phyloP scores from a whole-genome alignment of 305 asterid genomes.

The Fraxinus latifolia region DNA sequence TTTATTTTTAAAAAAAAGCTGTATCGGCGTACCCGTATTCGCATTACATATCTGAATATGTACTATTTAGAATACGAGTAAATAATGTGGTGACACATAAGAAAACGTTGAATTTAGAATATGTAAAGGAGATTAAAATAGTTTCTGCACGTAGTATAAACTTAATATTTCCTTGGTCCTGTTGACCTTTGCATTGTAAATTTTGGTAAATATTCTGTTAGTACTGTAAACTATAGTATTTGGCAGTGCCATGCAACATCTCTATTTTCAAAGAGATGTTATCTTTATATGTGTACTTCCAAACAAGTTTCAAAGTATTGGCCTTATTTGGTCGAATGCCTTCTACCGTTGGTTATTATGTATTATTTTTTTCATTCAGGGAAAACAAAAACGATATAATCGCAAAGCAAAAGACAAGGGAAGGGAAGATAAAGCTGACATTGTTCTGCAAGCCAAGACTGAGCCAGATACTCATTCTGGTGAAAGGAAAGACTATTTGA shows the following conservation, averaged over 20 bases:
- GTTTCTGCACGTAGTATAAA: background rate
- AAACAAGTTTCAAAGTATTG: background rate
- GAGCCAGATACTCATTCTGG: slow-evolving; percentile 44
- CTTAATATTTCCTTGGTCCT: background rate
- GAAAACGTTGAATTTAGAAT: background rate
- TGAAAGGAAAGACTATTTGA: slow-evolving; percentile 41
- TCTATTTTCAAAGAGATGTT: background rate
- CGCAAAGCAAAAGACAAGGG: slow-evolving; percentile 77
- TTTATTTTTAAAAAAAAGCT: background rate
- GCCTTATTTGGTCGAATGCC: background rate
- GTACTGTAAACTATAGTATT: background rate
- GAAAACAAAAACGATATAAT: slow-evolving; percentile 69
- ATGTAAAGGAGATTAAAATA: background rate
- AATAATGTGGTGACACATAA: background rate
- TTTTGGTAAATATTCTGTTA: background rate
- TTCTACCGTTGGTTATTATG: background rate
- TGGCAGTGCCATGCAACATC: background rate
- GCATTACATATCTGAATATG: background rate
- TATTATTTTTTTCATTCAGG: slow-evolving; percentile 35
- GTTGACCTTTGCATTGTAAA: background rate
- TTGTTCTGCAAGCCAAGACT: slow-evolving; percentile 37
- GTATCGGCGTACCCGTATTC: background rate
- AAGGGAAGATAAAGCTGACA: slow-evolving; percentile 53
- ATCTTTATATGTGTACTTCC: background rate
- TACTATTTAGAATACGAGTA: background rate